Percentiles rank a stretch among this genome's conserved stretches.
These are phyloP conservation scores for Geotrichum bryndzae DNA, from an alignment of 1,139 yeast species.

Conservation along the genomic window DNA sequence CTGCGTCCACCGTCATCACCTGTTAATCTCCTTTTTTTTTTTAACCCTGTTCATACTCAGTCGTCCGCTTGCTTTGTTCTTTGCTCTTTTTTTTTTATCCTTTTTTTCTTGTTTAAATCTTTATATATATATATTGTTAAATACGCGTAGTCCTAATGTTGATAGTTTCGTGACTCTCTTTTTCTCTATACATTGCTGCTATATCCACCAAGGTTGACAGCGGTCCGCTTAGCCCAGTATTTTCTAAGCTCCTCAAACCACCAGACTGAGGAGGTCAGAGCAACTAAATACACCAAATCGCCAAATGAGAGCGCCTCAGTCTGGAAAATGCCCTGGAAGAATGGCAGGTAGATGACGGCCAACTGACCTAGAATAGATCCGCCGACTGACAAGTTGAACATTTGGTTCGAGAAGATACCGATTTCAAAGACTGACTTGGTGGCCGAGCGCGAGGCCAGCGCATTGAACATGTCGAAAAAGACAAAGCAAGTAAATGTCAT, in stretches of 20 bases:
- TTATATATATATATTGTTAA: not conserved
- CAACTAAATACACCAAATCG: conserved; percentile 59
- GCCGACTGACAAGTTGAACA: conserved; percentile 91
- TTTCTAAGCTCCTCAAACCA: conserved; percentile 80
- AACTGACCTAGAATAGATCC: conserved; percentile 87
- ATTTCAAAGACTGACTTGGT: conserved; percentile 74
- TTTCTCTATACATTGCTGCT: conserved; percentile 12
- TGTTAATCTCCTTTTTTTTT: not conserved
- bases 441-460: conserved; percentile 82
- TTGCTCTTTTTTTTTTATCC: not conserved
- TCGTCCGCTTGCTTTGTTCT: not conserved
- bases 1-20: conserved; percentile 50
- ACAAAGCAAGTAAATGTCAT: conserved; percentile 98
- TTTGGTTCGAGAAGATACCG: conserved; percentile 67
- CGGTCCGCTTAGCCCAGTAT: conserved; percentile 27
- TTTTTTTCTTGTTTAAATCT: not conserved
- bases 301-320: conserved; percentile 75
- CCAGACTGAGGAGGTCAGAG: conserved; percentile 73
- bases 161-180: not conserved
- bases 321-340: conserved; percentile 85
- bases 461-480: conserved; percentile 91
- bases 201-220: conserved; percentile 9
- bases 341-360: conserved; percentile 88
- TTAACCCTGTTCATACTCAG: not conserved
- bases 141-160: not conserved